A percentile compares a stretch with the other conserved stretches of the same genome.
Conservation (phyloP, 345 rosid genomes). For the Combretum micranthum region DNA sequence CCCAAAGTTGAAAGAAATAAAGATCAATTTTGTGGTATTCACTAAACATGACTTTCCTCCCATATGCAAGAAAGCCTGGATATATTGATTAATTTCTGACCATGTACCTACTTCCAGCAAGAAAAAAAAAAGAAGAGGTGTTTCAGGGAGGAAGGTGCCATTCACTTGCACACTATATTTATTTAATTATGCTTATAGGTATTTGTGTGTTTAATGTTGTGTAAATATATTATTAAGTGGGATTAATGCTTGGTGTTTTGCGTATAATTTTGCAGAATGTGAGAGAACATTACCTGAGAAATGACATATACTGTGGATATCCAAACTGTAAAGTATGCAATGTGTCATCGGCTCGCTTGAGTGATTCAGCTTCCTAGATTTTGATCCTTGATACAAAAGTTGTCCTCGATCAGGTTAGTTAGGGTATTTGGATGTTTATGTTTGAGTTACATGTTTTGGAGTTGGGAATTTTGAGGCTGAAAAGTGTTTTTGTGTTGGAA, state of each 20-base stretch:
- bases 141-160: background rate
- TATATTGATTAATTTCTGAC: too few relatives aligned
- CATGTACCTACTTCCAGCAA: too few relatives aligned
- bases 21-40: too few relatives aligned
- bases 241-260: background rate
- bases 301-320: slow-evolving; percentile 85
- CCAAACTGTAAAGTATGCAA: slow-evolving; percentile 61
- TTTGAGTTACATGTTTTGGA: background rate
- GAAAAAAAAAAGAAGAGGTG: too few relatives aligned
- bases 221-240: background rate
- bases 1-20: too few relatives aligned
- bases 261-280: slow-evolving; percentile 42
- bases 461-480: background rate
- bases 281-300: slow-evolving; percentile 83
- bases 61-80: too few relatives aligned
- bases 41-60: too few relatives aligned
- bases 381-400: slow-evolving; percentile 87
- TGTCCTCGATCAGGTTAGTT: slow-evolving; percentile 76
- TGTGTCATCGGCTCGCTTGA: slow-evolving; percentile 51
- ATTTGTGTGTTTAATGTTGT: background rate
- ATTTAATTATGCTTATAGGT: background rate
- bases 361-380: slow-evolving; percentile 38
- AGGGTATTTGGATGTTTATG: background rate
- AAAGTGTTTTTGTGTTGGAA: too few relatives aligned
- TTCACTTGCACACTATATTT: background rate